These are phyloP conservation scores for Leccinum griseonigrum DNA, from an alignment of 1,284 basidiomycete genomes.

Conservation along the genomic window DNA sequence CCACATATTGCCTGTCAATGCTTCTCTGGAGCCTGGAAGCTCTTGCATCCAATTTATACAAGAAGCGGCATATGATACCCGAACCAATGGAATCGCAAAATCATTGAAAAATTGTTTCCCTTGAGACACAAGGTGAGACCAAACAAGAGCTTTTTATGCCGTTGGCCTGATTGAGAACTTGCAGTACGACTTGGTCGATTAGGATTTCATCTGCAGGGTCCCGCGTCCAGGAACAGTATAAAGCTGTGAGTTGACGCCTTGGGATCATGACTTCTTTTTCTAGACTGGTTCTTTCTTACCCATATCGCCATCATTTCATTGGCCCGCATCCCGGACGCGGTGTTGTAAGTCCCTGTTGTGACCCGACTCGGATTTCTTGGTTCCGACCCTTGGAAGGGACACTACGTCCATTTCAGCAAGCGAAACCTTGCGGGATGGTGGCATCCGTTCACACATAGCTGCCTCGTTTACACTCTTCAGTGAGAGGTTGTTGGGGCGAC, in stretches of 20 bases:
- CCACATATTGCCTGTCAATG: conserved; percentile 14
- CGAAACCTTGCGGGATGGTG: conserved; percentile 8
- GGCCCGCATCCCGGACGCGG: conserved; percentile 18
- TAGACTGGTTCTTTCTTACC: conserved; percentile 15
- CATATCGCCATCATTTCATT: conserved; percentile 20
- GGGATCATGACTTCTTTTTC: conserved; percentile 14
- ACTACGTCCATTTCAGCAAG: not conserved
- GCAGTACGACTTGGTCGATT: not conserved
- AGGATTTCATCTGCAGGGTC: conserved; percentile 19
- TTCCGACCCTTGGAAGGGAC: conserved; percentile 3
- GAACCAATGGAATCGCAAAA: not conserved
- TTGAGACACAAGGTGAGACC: not conserved
- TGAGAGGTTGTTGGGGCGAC: too few relatives aligned
- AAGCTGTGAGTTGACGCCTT: conserved; percentile 1
- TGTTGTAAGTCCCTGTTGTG: conserved; percentile 2
- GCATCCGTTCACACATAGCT: not conserved
- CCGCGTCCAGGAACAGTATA: conserved; percentile 18
- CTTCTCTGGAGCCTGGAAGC: conserved; percentile 1
- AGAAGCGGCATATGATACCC: conserved; percentile 1
- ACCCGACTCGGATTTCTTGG: conserved; percentile 1
- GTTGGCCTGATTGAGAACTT: conserved; percentile 10
- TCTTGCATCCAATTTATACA: not conserved
- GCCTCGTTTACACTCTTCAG: conserved; percentile 1
- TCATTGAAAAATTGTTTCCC: conserved; percentile 2
- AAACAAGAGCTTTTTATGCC: conserved; percentile 1